phyloP scores from a whole-genome alignment of 192 early-diverging fungal genomes.

The Umbelopsis sp. region DNA sequence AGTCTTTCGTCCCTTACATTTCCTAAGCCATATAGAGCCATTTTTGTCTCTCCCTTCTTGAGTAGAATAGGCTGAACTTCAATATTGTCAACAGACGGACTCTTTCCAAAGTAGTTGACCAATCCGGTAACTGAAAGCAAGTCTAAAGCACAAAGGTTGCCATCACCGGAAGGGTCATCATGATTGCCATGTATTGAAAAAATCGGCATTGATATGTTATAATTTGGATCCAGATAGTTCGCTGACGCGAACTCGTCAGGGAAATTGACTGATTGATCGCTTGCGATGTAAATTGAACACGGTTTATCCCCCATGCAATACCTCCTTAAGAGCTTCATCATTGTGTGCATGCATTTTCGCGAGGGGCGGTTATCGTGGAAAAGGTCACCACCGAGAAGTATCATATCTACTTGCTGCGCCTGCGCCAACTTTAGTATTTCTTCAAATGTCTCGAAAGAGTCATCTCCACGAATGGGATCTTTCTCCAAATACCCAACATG shows the following conservation, averaged over 20 bases:
- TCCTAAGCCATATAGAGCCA: slow-evolving; percentile 91
- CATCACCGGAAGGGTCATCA: slow-evolving; percentile 90
- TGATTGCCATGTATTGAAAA: slow-evolving; percentile 99
- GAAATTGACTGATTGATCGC: slow-evolving; percentile 76
- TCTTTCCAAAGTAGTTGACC: slow-evolving; percentile 93
- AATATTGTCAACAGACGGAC: slow-evolving; percentile 73
- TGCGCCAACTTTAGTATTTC: slow-evolving; percentile 85
- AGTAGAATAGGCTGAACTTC: slow-evolving; percentile 80
- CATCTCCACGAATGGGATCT: slow-evolving; percentile 83
- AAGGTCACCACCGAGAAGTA: slow-evolving; percentile 92
- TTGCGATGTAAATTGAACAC: slow-evolving; percentile 73
- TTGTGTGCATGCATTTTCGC: slow-evolving; percentile 69
- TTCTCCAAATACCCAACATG: slow-evolving; percentile 92
- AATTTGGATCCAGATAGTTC: slow-evolving; percentile 88
- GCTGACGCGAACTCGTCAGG: slow-evolving; percentile 63
- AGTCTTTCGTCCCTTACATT: slow-evolving; percentile 92
- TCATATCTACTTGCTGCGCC: slow-evolving; percentile 79
- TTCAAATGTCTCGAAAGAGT: slow-evolving; percentile 84
- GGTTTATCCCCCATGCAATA: slow-evolving; percentile 72
- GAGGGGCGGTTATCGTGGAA: slow-evolving; percentile 97
- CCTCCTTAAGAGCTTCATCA: slow-evolving; percentile 68
- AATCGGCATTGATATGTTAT: slow-evolving; percentile 83
- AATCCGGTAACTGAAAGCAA: slow-evolving; percentile 76
- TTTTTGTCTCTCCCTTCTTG: slow-evolving; percentile 71
- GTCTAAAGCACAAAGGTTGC: slow-evolving; percentile 83